These are phyloP conservation scores for Phytophthora vignae DNA, from an alignment of 352 stramenopile species.

Conservation along the genomic window DNA sequence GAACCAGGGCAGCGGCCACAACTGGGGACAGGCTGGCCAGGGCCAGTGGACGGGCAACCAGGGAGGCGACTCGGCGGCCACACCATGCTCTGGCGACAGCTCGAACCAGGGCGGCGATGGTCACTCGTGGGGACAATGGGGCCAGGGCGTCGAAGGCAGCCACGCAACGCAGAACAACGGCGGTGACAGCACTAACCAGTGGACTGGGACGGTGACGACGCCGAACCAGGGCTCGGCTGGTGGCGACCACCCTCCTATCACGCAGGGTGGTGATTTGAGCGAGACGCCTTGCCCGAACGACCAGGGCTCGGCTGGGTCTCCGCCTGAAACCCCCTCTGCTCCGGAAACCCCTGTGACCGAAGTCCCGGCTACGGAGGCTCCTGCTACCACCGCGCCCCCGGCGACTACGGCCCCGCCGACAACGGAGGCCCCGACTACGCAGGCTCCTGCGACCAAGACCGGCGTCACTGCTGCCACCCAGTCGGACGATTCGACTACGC, in stretches of 20 bases:
- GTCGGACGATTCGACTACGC: constrained; percentile 24
- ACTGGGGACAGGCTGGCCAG: neutral
- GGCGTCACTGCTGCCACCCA: constrained; percentile 17
- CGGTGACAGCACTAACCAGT: constrained; percentile 19
- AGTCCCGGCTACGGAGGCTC: constrained; percentile 1
- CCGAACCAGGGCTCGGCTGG: constrained; percentile 8
- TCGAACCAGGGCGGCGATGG: neutral
- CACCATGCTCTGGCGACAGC: neutral
- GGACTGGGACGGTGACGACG: constrained; percentile 23
- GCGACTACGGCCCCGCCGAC: constrained; percentile 4
- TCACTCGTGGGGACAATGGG: neutral
- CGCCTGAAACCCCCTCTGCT: constrained; percentile 1
- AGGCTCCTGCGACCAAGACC: constrained; percentile 13
- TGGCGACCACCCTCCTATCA: constrained; percentile 4
- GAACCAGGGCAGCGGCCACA: no score
- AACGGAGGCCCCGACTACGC: constrained; percentile 5
- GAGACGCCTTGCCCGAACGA: constrained; percentile 12
- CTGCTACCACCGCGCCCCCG: constrained; percentile 5
- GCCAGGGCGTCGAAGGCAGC: neutral
- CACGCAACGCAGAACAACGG: neutral
- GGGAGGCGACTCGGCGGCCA: neutral
- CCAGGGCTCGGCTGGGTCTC: constrained; percentile 11
- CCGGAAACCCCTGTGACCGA: neutral
- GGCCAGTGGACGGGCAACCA: constrained; percentile 6
- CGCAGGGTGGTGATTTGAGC: constrained; percentile 8